phyloP scores from a whole-genome alignment of 2,329 filamentous ascomycete genomes.

The Epichloe gansuensis region DNA sequence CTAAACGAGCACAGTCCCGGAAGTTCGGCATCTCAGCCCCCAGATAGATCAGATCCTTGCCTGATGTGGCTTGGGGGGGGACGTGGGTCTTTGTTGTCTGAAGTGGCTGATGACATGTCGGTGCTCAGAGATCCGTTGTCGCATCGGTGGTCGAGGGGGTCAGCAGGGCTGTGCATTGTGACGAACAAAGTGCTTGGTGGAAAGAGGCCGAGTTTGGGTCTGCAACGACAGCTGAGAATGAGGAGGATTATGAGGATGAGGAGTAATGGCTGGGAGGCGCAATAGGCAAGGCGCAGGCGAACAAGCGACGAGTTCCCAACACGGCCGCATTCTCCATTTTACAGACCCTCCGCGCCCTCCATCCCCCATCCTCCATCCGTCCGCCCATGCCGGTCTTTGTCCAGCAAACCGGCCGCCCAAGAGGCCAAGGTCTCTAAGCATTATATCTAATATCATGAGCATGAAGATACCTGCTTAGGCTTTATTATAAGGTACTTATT shows the following conservation, averaged over 20 bases:
- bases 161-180: neutral
- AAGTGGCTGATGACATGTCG: neutral
- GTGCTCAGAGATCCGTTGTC: neutral
- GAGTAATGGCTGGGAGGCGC: neutral
- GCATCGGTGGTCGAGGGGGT: neutral
- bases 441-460: too few relatives aligned
- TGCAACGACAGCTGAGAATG: too few relatives aligned
- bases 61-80: neutral
- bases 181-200: neutral
- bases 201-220: neutral
- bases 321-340: neutral
- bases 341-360: neutral
- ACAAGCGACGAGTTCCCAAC: neutral
- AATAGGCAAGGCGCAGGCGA: neutral
- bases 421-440: too few relatives aligned
- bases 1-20: neutral
- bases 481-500: too few relatives aligned
- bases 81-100: neutral
- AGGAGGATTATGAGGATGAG: too few relatives aligned
- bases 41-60: conserved; percentile 1
- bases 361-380: neutral
- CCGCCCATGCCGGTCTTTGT: neutral
- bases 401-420: neutral
- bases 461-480: too few relatives aligned
- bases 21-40: conserved; percentile 7